Percentiles rank a stretch among this genome's conserved stretches.
Conservation (phyloP, 176 grass and related monocot species). For the Carex pumila region DNA sequence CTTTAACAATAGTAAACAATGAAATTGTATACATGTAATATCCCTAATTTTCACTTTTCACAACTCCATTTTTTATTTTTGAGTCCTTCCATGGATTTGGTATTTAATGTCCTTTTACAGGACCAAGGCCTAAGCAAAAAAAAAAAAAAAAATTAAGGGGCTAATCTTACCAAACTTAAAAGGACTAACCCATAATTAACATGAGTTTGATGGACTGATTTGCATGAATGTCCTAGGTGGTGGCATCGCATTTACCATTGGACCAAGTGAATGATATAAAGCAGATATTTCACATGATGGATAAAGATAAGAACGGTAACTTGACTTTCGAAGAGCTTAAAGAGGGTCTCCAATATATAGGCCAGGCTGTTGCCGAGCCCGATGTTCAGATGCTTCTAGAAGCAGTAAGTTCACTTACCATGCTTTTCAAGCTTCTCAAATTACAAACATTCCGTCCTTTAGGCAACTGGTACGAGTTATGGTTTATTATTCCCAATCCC, state of each 20-base stretch:
- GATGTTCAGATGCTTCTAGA: constrained; percentile 76
- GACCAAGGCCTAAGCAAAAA: neutral
- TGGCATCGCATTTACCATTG: constrained; percentile 48
- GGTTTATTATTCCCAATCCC: neutral
- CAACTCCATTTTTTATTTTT: neutral
- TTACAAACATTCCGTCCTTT: neutral
- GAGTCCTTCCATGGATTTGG: neutral
- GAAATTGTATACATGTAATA: neutral
- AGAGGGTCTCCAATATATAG: constrained; percentile 52
- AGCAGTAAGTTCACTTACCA: constrained; percentile 46
- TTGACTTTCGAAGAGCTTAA: constrained; percentile 71
- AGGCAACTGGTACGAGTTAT: neutral
- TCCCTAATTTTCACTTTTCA: neutral
- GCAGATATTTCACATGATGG: constrained; percentile 79
- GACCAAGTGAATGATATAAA: constrained; percentile 59
- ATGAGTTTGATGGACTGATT: constrained; percentile 4
- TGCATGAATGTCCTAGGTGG: constrained; percentile 36
- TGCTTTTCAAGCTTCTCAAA: constrained; percentile 1
- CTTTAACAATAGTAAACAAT: neutral
- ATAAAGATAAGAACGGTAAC: constrained; percentile 56
- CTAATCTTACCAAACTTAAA: neutral
- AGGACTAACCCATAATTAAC: neutral
- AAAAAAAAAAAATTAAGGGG: neutral
- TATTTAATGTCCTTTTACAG: neutral
- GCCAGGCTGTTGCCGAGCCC: constrained; percentile 43